Evolutionary conservation across 2,329 filamentous ascomycete genomes (phyloP), one percentile per base, ranked within the genome.

Genomic region (Hypocreales sp.): DNA sequence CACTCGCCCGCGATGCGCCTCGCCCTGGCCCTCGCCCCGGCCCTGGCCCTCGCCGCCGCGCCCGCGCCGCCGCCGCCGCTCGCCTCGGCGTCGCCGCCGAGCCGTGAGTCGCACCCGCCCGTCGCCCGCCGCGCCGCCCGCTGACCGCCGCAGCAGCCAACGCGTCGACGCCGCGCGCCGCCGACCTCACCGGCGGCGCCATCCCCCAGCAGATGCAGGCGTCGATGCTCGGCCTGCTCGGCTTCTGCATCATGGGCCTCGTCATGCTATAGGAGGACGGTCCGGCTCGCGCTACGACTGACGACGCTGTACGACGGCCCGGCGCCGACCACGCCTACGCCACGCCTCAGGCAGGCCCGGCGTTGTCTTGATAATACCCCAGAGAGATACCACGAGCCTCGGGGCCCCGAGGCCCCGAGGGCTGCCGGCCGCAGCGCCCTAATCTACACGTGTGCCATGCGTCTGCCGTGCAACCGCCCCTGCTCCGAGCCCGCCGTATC

Each of bases 191-290:
- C 9, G 50, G 46, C 12, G 49, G 47, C 18, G 47, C 47, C 13
- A 40, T 48, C 24, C 39, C 45, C 20, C 40, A 44, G 28, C 42
- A 46, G 26, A 44, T 50, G 45, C 40, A 50, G 33, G 37, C 38
- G 24, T 53, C 50, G 26, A 44, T 49, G 34, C 43, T 35, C 22
- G 50, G 50, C 19, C 38, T 53, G n/a, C 29, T 54, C 30, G 50
- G 46, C 20, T 53, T 53, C 32, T 48, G 47, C 35, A 47, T 51
- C 36, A 44, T 53, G 40, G 45, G 48, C 12, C 36, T 54, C 26
- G 41, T 51, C 35, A 40, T 52, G 38, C 25, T 52, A 30, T 53
- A 41, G 31, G 14, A 20, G 12, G 6, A 16, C 20, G 11, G 6
- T 13, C 24, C 23, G 20, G 15, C 20, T 18, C 13, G 14, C 24